These are phyloP conservation scores for Gossypium arboreum DNA, from an alignment of 345 rosid genomes.

Conservation along the genomic window DNA sequence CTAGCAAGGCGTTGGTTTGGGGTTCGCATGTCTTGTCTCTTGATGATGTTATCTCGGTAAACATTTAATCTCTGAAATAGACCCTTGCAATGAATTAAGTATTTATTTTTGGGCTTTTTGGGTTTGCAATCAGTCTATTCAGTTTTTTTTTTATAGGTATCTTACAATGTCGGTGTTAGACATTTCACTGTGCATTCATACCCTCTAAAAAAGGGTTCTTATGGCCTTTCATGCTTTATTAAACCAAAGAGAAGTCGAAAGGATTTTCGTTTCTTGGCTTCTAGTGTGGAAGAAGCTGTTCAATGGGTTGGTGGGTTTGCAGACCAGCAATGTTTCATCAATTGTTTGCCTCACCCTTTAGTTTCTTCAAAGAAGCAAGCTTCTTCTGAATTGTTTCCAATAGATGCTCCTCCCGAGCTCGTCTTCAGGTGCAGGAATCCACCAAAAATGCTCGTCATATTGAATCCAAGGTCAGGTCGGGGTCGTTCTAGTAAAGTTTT, in stretches of 20 bases:
- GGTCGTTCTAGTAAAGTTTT: constrained; percentile 95
- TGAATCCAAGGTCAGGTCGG: constrained; percentile 92
- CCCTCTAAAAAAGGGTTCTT: constrained; percentile 60
- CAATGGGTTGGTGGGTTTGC: constrained; percentile 99
- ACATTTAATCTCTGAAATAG: constrained; percentile 12
- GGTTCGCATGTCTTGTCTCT: constrained; percentile 69
- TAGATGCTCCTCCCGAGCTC: constrained; percentile 86
- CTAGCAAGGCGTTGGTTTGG: constrained; percentile 84
- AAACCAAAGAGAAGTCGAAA: constrained; percentile 75
- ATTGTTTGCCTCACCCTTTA: constrained; percentile 91
- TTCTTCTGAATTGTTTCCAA: constrained; percentile 75
- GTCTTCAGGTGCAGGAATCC: constrained; percentile 87
- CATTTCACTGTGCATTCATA: constrained; percentile 92
- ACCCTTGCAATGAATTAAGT: constrained; percentile 8
- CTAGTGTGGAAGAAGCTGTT: constrained; percentile 80
- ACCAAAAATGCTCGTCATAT: constrained; percentile 87
- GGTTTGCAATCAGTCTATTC: not conserved
- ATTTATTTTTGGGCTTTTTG: constrained; percentile 4
- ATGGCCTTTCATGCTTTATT: constrained; percentile 70
- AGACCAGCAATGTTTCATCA: constrained; percentile 89
- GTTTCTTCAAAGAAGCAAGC: constrained; percentile 89
- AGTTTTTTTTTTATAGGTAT: constrained; percentile 43
- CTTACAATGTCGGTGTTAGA: constrained; percentile 78
- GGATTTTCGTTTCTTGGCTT: constrained; percentile 79
- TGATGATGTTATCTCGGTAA: constrained; percentile 76